Conservation (phyloP, 805 yeast genomes). For the Candida maesae region DNA sequence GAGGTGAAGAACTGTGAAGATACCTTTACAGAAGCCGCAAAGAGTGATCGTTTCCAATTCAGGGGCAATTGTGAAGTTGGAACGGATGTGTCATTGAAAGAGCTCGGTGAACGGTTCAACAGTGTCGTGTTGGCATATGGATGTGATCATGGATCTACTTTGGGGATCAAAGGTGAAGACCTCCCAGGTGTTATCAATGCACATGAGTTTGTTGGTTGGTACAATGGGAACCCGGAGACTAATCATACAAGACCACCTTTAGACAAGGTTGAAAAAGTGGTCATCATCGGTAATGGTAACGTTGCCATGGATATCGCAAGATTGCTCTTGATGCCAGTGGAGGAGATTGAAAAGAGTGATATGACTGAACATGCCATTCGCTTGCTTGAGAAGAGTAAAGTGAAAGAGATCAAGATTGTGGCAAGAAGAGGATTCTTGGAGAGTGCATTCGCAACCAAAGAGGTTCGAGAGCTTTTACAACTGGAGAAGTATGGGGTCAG, state of each 20-base stretch:
- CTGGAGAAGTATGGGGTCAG: slow-evolving; percentile 45
- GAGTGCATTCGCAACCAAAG: slow-evolving; percentile 90
- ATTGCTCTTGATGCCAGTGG: slow-evolving; percentile 57
- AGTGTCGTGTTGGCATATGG: slow-evolving; percentile 83
- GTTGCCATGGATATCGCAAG: slow-evolving; percentile 93
- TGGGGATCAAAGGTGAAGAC: slow-evolving; percentile 55
- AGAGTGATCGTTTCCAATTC: slow-evolving; percentile 43
- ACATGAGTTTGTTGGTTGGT: slow-evolving; percentile 91
- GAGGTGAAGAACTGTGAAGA: slow-evolving; percentile 83
- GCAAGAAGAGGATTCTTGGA: slow-evolving; percentile 86
- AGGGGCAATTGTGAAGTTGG: slow-evolving; percentile 76
- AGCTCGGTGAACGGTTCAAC: slow-evolving; percentile 57
- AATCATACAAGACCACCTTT: slow-evolving; percentile 50
- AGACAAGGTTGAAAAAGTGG: slow-evolving; percentile 56
- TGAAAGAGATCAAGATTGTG: slow-evolving; percentile 65
- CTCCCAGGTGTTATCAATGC: slow-evolving; percentile 69
- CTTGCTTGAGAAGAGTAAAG: slow-evolving; percentile 45
- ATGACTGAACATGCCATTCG: slow-evolving; percentile 59
- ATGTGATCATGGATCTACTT: slow-evolving; percentile 51
- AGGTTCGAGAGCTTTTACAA: slow-evolving; percentile 78
- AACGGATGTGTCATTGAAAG: slow-evolving; percentile 46
- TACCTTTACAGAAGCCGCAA: slow-evolving; percentile 51
- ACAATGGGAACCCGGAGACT: slow-evolving; percentile 79
- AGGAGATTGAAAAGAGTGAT: slow-evolving; percentile 67
- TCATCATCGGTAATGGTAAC: slow-evolving; percentile 94